Evolutionary conservation across 2,329 filamentous ascomycete genomes (phyloP).

Genomic region (Aspergillus candidus): DNA sequence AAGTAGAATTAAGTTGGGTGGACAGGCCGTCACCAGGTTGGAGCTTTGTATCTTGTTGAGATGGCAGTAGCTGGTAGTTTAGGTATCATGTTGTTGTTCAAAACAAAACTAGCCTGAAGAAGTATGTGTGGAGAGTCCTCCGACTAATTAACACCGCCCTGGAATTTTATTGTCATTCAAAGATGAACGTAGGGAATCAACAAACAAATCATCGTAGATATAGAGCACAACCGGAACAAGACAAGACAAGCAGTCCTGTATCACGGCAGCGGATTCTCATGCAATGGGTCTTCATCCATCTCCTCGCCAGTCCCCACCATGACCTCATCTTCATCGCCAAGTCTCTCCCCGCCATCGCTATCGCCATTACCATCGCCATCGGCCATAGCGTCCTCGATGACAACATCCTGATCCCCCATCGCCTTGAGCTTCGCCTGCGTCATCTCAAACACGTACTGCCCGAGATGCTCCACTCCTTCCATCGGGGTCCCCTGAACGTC

Average conservation of each 20-base stretch:
- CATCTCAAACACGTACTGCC: conserved; percentile 96
- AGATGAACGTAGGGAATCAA: no score
- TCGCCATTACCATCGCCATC: conserved; percentile 22
- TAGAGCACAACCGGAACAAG: neutral
- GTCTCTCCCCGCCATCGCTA: neutral
- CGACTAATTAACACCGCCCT: no score
- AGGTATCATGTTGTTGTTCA: no score
- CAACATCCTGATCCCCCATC: conserved; percentile 43
- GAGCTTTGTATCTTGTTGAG: no score
- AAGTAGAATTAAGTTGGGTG: no score
- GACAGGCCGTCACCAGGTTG: no score
- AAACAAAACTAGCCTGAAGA: no score
- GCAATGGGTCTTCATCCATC: conserved; percentile 30
- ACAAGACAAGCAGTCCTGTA: neutral
- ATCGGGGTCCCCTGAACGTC: conserved; percentile 59
- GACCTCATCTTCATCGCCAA: conserved; percentile 31
- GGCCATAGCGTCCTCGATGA: conserved; percentile 28
- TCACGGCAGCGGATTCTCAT: conserved; percentile 20
- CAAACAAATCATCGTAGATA: no score
- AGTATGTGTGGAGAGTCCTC: no score
- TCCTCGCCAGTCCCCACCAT: conserved; percentile 31
- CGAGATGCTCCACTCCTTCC: conserved; percentile 88
- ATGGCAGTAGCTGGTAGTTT: no score
- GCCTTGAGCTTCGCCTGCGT: conserved; percentile 64
- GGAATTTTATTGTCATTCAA: no score